phyloP scores from a whole-genome alignment of 2,329 filamentous ascomycete species.

The Teratosphaeria viscida region DNA sequence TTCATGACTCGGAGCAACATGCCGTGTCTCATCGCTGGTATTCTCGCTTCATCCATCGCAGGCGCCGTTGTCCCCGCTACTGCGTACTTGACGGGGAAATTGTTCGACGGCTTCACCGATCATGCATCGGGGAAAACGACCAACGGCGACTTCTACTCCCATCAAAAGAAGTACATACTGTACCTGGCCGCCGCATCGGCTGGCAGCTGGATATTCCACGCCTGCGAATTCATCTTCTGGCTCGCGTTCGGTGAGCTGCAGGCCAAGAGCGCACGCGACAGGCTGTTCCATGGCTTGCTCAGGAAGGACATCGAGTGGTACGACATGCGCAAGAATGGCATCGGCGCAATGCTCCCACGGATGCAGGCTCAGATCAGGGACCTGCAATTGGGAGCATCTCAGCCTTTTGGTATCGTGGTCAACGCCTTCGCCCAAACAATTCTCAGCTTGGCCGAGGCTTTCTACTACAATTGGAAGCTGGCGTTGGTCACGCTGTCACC shows the following conservation, averaged over 20 bases:
- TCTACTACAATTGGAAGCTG: conserved; percentile 74
- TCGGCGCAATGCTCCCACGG: conserved; percentile 58
- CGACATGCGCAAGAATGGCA: conserved; percentile 60
- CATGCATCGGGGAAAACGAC: conserved; percentile 49
- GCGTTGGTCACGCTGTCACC: conserved; percentile 68
- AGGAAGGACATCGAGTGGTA: conserved; percentile 72
- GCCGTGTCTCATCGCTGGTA: conserved; percentile 43
- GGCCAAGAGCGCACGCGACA: conserved; percentile 52
- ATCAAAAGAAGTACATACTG: conserved; percentile 51
- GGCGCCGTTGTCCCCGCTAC: conserved; percentile 55
- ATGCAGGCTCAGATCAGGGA: conserved; percentile 75
- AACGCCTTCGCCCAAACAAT: conserved; percentile 47
- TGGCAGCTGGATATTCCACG: conserved; percentile 57
- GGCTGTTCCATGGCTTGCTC: conserved; percentile 59
- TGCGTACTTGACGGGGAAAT: conserved; percentile 59
- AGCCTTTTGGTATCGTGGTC: conserved; percentile 62
- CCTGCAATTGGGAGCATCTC: conserved; percentile 67
- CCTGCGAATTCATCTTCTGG: conserved; percentile 59
- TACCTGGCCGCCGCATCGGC: conserved; percentile 54
- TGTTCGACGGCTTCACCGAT: conserved; percentile 61
- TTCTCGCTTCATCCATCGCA: conserved; percentile 47
- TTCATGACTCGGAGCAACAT: conserved; percentile 59
- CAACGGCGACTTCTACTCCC: conserved; percentile 41
- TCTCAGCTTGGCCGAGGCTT: conserved; percentile 58
- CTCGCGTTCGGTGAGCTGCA: conserved; percentile 72